Percentiles rank a stretch among this genome's conserved stretches.
phyloP scores from a whole-genome alignment of 495 filamentous ascomycete species.

The Neurospora sp. region DNA sequence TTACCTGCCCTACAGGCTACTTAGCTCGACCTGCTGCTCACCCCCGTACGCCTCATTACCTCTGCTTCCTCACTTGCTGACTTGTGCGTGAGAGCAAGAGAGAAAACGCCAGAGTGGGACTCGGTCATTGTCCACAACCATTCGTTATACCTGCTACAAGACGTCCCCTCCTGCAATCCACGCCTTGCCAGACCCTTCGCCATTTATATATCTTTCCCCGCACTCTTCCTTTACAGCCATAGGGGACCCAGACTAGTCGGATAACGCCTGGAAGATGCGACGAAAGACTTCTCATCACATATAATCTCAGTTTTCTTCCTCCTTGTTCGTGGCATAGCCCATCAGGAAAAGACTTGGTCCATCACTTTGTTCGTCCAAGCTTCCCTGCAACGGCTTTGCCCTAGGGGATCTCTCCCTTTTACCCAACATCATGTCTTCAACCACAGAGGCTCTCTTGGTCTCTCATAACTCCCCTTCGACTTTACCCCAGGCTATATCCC shows the following conservation, averaged over 20 bases:
- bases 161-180: slow-evolving; percentile 5
- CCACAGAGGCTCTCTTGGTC: slow-evolving; percentile 2
- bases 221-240: slow-evolving; percentile 4
- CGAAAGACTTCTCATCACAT: slow-evolving; percentile 10
- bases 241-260: slow-evolving; percentile 2
- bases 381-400: background rate
- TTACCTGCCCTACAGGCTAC: slow-evolving; percentile 10
- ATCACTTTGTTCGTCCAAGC: background rate
- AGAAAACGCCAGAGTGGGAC: slow-evolving; percentile 6
- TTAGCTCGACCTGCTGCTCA: background rate
- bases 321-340: slow-evolving; percentile 1
- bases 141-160: slow-evolving; percentile 12
- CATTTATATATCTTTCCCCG: slow-evolving; percentile 17
- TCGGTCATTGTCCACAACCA: slow-evolving; percentile 16
- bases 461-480: slow-evolving; percentile 2
- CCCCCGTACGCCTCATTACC: background rate
- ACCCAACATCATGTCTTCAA: slow-evolving; percentile 14
- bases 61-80: slow-evolving; percentile 13
- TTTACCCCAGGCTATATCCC: slow-evolving; percentile 9
- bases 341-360: background rate
- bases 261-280: slow-evolving; percentile 19
- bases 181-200: slow-evolving; percentile 6
- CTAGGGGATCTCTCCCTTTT: background rate
- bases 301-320: slow-evolving; percentile 11
- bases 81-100: slow-evolving; percentile 10